Conservation (phyloP, 768 basidiomycete genomes). For the Pisolithus tinctorius region DNA sequence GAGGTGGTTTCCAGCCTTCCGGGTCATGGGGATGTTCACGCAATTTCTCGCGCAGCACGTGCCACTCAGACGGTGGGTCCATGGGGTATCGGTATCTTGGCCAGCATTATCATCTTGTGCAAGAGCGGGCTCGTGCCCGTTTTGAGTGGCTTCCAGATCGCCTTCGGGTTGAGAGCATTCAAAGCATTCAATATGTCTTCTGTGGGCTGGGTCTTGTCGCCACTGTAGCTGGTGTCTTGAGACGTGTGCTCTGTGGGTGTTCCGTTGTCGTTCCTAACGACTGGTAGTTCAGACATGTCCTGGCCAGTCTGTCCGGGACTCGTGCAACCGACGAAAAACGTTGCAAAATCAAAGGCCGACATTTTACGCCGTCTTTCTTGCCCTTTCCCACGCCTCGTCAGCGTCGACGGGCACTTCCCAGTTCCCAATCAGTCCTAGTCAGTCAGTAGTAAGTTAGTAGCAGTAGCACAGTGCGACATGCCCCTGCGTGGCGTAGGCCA, state of each 20-base stretch:
- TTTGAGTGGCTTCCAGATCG: conserved; percentile 19
- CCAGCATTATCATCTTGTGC: conserved; percentile 15
- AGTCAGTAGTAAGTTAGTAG: neutral
- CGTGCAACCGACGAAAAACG: conserved; percentile 26
- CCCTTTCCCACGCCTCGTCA: conserved; percentile 26
- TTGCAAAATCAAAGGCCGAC: conserved; percentile 14
- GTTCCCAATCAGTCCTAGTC: too few species aligned
- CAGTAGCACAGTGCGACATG: conserved; percentile 6
- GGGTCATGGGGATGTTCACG: conserved; percentile 66
- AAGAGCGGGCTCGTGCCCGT: conserved; percentile 19
- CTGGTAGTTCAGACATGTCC: conserved; percentile 33
- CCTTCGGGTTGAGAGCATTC: conserved; percentile 27
- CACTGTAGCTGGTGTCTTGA: conserved; percentile 22
- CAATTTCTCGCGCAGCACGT: conserved; percentile 52
- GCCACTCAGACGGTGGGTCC: conserved; percentile 58
- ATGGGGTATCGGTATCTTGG: conserved; percentile 15
- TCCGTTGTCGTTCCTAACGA: conserved; percentile 17
- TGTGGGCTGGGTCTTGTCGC: conserved; percentile 29
- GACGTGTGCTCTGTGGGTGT: conserved; percentile 20
- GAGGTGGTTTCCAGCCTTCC: conserved; percentile 73
- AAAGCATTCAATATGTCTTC: conserved; percentile 32
- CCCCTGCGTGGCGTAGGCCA: conserved; percentile 21
- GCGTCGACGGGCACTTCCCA: neutral
- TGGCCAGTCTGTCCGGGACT: neutral
- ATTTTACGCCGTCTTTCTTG: conserved; percentile 2